phyloP scores from a whole-genome alignment of 192 early-diverging fungal genomes.

The Dispira simplex region DNA sequence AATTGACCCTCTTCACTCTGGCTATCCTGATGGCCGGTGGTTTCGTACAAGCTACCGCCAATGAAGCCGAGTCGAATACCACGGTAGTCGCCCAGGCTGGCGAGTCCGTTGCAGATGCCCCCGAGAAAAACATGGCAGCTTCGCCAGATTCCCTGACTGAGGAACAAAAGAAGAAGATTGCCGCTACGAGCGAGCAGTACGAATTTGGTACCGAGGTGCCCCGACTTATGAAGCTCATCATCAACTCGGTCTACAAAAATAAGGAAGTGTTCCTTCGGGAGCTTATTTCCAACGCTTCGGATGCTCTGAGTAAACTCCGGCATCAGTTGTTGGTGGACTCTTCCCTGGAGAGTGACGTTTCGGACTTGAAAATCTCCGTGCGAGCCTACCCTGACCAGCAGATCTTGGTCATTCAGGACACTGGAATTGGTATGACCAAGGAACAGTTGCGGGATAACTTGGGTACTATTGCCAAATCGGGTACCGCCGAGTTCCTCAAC shows the following conservation, averaged over 20 bases:
- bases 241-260: constrained; percentile 92
- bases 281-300: constrained; percentile 90
- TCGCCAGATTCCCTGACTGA: background rate
- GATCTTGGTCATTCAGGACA: constrained; percentile 72
- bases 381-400: constrained; percentile 53
- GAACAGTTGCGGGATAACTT: constrained; percentile 79
- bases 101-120: background rate
- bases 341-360: constrained; percentile 34
- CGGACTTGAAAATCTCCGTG: constrained; percentile 72
- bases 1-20: constrained; percentile 9
- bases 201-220: constrained; percentile 81
- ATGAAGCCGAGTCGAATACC: no score
- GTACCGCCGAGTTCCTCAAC: constrained; percentile 79
- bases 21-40: constrained; percentile 5
- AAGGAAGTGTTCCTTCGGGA: constrained; percentile 95
- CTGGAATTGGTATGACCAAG: constrained; percentile 93
- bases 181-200: constrained; percentile 31
- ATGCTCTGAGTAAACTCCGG: constrained; percentile 90
- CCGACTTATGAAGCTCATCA: constrained; percentile 84
- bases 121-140: background rate
- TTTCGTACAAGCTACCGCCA: background rate
- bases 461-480: constrained; percentile 97
- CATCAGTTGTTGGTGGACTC: constrained; percentile 63
- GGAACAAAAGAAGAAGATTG: constrained; percentile 4
- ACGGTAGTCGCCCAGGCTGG: background rate